Conservation (phyloP, 2,329 filamentous ascomycete species). For the Epicoccum sorghinum region DNA sequence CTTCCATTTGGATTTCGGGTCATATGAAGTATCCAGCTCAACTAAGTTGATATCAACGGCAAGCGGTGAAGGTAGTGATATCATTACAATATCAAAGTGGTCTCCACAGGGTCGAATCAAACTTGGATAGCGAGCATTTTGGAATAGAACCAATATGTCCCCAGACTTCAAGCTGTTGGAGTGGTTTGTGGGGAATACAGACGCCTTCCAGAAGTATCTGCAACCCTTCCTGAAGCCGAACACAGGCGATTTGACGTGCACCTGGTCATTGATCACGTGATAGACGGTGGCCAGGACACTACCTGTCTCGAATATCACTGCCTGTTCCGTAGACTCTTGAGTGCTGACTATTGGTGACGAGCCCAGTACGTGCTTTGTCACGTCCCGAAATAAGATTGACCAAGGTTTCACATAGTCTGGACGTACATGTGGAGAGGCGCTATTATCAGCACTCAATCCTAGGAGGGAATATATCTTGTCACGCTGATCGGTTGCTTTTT, state of each 20-base stretch:
- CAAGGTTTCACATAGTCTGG: slow-evolving; percentile 14
- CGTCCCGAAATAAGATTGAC: background rate
- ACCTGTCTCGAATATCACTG: background rate
- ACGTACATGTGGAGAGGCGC: background rate
- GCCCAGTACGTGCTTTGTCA: background rate
- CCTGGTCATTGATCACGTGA: background rate
- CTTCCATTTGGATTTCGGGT: too few relatives aligned
- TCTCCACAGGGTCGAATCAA: background rate
- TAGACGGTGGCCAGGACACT: background rate
- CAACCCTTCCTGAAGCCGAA: background rate
- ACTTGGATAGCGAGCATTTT: background rate
- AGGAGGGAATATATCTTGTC: slow-evolving; percentile 21
- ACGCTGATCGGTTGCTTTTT: slow-evolving; percentile 7
- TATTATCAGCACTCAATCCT: slow-evolving; percentile 15
- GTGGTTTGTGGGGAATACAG: background rate
- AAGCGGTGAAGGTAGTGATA: background rate
- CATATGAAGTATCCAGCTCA: too few relatives aligned
- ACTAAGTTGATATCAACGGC: too few relatives aligned
- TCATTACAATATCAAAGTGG: slow-evolving; percentile 1
- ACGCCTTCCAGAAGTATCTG: background rate
- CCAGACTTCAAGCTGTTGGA: background rate
- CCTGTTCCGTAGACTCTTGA: background rate
- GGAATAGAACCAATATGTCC: background rate
- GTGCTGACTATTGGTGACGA: background rate
- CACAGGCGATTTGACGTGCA: background rate